These are phyloP conservation scores for Jimgerdemannia lactiflua DNA, from an alignment of 192 early-diverging fungal genomes.

Conservation along the genomic window DNA sequence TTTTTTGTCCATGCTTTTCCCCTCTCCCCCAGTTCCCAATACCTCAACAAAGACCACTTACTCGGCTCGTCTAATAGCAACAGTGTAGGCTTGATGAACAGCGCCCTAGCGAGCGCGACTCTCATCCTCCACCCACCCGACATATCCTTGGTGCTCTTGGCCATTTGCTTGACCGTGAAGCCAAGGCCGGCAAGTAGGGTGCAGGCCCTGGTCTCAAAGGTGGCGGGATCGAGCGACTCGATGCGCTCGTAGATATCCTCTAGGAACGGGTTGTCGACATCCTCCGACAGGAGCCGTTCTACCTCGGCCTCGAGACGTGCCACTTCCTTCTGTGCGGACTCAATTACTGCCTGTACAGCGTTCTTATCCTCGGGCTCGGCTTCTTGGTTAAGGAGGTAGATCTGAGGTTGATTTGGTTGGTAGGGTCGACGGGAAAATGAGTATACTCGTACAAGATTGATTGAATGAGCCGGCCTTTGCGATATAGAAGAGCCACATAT, in stretches of 20 bases:
- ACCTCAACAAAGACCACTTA: constrained; percentile 30
- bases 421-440: too few species aligned
- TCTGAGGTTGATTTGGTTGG: constrained; percentile 32
- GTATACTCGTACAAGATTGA: neutral
- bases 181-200: constrained; percentile 93
- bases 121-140: constrained; percentile 99
- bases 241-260: constrained; percentile 98
- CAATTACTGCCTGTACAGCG: constrained; percentile 90
- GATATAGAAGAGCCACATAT: too few species aligned
- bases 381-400: constrained; percentile 94
- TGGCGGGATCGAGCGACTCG: constrained; percentile 85
- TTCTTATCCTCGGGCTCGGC: constrained; percentile 92
- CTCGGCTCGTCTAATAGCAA: constrained; percentile 50
- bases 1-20: neutral
- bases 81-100: constrained; percentile 78
- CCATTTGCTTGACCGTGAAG: constrained; percentile 85
- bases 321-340: constrained; percentile 86
- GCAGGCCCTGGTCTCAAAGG: constrained; percentile 92
- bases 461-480: neutral
- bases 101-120: constrained; percentile 92
- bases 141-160: constrained; percentile 91
- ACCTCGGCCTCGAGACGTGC: constrained; percentile 89
- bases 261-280: constrained; percentile 82
- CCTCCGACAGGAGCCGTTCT: constrained; percentile 86
- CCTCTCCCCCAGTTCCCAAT: constrained; percentile 18